Base-by-base conservation (phyloP, 1,139 yeast species). In the Entelexis paramagnoliae region DNA sequence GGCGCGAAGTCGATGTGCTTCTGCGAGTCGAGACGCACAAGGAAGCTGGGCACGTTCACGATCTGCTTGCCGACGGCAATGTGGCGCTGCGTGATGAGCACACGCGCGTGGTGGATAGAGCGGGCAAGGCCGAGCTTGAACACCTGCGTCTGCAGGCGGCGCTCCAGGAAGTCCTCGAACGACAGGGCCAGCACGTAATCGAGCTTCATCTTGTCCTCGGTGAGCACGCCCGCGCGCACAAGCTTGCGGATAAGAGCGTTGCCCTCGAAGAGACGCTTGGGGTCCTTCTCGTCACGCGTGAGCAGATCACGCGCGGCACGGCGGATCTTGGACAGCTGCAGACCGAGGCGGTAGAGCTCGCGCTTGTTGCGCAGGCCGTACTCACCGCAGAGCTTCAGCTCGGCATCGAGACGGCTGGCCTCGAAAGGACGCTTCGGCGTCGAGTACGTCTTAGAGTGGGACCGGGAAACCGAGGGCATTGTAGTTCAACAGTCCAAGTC, bases 231-330 rank as follows among this genome's bases (percentile, higher is more conserved):
- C 66, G 88, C 81, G 80, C 96, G 88, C 60, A 88, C 96, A 72
- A 88, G 83, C 80, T 96, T 87, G 82, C 73, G 71, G 75, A 88
- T 91, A 75, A 91, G 87, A 72, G 99, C 99, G 73, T 91, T 91
- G 85, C 99, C 99, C 79, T 91, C 98, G 81, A 91, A 91, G 72
- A 91, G 84, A 81, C 99, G 89, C 86, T 88, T 91, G 81, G 96
- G 96, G 78, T 91, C 98, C 83, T 91, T 91, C 81, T 91, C 98
- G 70, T 91, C 98, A 81, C 96, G 88, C 79, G 98, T 91, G 77
- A 91, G 84, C 72, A 91, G 81, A 73, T 93, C 97, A 84, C 99
- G 95, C 72, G 99, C 99, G 74, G 98, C 98, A 81, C 98, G 88
- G 81, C 99, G 91, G 74, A 91, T 91, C 84, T 91, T 91, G 64